These are phyloP conservation scores for Carex kokanica DNA, from an alignment of 176 grass and related monocot genomes.

Conservation along the genomic window DNA sequence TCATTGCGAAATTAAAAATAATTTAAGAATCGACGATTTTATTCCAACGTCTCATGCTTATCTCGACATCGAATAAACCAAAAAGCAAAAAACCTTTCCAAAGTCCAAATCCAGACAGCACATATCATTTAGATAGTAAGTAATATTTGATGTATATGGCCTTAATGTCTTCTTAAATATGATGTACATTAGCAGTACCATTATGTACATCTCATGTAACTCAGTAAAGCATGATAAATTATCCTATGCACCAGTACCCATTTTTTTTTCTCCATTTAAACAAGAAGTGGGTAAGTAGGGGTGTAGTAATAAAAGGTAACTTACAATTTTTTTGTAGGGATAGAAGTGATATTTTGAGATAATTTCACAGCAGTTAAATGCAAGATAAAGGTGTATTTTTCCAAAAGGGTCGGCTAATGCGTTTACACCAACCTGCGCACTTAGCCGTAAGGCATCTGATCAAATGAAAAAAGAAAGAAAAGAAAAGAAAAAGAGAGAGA, in stretches of 20 bases:
- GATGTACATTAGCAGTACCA: neutral
- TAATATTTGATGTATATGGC: neutral
- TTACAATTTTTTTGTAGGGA: neutral
- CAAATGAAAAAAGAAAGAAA: conserved; percentile 53
- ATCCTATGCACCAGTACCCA: neutral
- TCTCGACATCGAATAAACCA: conserved; percentile 29
- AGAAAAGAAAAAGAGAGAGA: conserved; percentile 39
- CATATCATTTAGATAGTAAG: conserved; percentile 43
- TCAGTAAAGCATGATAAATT: neutral
- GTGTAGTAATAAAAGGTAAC: neutral
- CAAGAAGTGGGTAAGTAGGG: neutral
- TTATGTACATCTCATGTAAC: neutral
- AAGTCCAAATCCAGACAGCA: conserved; percentile 35
- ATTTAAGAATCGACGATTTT: conserved; percentile 35
- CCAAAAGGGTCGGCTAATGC: conserved; percentile 49
- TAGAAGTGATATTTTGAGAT: neutral
- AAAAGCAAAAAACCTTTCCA: conserved; percentile 44
- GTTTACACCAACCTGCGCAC: conserved; percentile 56
- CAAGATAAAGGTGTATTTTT: conserved; percentile 11
- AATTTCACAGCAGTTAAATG: neutral
- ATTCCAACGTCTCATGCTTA: conserved; percentile 42
- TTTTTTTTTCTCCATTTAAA: neutral
- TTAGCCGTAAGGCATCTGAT: conserved; percentile 72
- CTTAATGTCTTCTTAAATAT: neutral
- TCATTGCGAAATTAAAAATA: conserved; percentile 31